Base-by-base conservation (phyloP, 352 stramenopile species). In the Phytophthora citricola region DNA sequence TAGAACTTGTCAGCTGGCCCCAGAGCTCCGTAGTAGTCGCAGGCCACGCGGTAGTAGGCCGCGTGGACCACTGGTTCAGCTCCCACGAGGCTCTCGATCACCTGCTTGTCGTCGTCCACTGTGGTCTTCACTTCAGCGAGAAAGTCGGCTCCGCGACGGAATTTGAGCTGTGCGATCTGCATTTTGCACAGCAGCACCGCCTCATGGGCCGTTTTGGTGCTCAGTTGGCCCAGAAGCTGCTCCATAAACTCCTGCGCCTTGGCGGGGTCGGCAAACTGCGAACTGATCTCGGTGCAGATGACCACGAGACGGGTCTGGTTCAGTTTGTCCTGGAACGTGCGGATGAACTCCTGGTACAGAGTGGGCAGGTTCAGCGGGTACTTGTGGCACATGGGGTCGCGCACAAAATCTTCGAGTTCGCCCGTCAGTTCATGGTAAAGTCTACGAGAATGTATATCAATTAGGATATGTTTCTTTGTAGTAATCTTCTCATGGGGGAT, bases 361-460 rank as follows among this genome's bases (percentile, higher is more conserved):
- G 73, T 79, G 22, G 79, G 56, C 12, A 91, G 71, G 55, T 89
- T 91, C 11, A 70, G 63, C 2, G 81, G 76, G 27, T 79, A 69
- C 66, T 91, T 91, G 58, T 76, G 78, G 34, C 72, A 89, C 58
- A 78, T 57, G 20, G 85, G 80, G 58, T 97, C 84, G 48, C 85
- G 89, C 24, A 99, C 87, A 67, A 99, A 98, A 27, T 87, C 78
- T 55, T 98, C 80, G 15, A 99, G 61, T 34, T 90, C 83, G 55
- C 96, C 77, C 5, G 97, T 99, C 22, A 99, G 90, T 75, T 99
- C 96, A 93, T 99, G 97, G 88, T 97, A 99, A 31, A 99, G 74
- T 78, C 98, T 99, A 57, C 4, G 43, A 31, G 12, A 63, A 20
- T 20, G 17, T 20, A 11, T 34, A 11, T 8, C 31, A 9, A 63